Base-by-base conservation (phyloP, 1,284 basidiomycete genomes). In the Fomes fomentarius region DNA sequence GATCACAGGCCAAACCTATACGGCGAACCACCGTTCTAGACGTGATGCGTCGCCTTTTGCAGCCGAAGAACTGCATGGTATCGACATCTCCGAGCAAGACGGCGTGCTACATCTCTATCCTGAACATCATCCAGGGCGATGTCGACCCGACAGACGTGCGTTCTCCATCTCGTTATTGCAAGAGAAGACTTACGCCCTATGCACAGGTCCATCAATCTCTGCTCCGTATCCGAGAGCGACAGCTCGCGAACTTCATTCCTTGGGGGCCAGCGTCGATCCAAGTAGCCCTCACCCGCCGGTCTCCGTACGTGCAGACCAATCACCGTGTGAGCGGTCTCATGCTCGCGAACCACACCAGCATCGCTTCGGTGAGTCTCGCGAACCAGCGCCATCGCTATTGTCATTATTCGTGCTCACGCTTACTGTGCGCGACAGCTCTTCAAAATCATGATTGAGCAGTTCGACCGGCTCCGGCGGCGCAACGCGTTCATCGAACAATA, bases 241-340 rank as follows among this genome's bases (percentile, higher is more conserved):
- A 98, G 67, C 80, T 99, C 14, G 96, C 97, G 7, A 97, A 91
- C 70, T 99, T 99, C 72, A 98, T 99, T 58, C 96, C 97, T 2
- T 99, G 97, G 97, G 97, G 97, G 4, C 97, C 97, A 1, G 96
- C 96, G 1, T 96, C 93, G 40, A 98, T 98, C 65, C 97, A 99
- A 75, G 96, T 99, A 1, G 96, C 97, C 4, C 76, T 98, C 57
- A 97, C 96, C 1, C 89, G 94, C 61, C 88, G 85, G 68, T 96
- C 91, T 47, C 96, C 94, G 9, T 97, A 95, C 69, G 80, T 97
- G 52, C 82, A 87, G 15, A 88, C 91, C 43, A 93, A 89, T 65
- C 94, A 96, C 71, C 87, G 94, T 22, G 96, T 98, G 54, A 98
- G 93, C 70, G 97, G 97, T 0, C 81, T 99, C 56, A 99, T 99